Evolutionary conservation across 2,329 filamentous ascomycete genomes (phyloP).

Genomic region (Paecilomyces variotii): DNA sequence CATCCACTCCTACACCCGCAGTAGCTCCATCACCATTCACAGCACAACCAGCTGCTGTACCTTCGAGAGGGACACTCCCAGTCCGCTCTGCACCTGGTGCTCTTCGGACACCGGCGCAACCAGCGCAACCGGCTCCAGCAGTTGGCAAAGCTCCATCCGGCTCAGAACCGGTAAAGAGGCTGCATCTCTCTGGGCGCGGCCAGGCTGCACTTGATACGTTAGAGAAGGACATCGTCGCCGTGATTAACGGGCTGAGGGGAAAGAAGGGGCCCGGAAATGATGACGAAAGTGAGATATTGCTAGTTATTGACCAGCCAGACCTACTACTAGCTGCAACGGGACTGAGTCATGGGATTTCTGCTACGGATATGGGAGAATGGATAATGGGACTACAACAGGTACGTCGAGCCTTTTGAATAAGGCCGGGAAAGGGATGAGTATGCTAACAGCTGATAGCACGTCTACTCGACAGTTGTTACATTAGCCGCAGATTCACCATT

Average conservation of each 20-base stretch:
- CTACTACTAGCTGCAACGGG: constrained; percentile 54
- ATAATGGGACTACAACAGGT: constrained; percentile 58
- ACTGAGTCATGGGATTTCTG: constrained; percentile 35
- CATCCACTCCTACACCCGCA: constrained; percentile 8
- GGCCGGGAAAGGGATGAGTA: neutral
- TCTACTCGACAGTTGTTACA: constrained; percentile 59
- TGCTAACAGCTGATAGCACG: constrained; percentile 37
- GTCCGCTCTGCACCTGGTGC: constrained; percentile 18
- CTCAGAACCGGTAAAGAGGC: constrained; percentile 15
- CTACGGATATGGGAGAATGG: constrained; percentile 45
- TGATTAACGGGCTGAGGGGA: constrained; percentile 22
- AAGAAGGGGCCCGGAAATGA: constrained; percentile 12
- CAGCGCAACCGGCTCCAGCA: constrained; percentile 4
- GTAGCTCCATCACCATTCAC: constrained; percentile 6
- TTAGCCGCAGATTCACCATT: constrained; percentile 68
- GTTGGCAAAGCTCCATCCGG: constrained; percentile 10
- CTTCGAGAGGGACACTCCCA: constrained; percentile 18
- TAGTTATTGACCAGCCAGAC: constrained; percentile 61
- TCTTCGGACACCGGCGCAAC: constrained; percentile 13
- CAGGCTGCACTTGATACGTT: constrained; percentile 22
- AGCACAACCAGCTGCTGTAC: constrained; percentile 8
- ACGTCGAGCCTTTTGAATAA: constrained; percentile 20
- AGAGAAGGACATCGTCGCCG: constrained; percentile 26
- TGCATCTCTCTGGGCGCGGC: constrained; percentile 23
- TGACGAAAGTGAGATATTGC: constrained; percentile 35